phyloP scores from a whole-genome alignment of 805 yeast genomes.

The Sungouiozyma intestinalis region DNA sequence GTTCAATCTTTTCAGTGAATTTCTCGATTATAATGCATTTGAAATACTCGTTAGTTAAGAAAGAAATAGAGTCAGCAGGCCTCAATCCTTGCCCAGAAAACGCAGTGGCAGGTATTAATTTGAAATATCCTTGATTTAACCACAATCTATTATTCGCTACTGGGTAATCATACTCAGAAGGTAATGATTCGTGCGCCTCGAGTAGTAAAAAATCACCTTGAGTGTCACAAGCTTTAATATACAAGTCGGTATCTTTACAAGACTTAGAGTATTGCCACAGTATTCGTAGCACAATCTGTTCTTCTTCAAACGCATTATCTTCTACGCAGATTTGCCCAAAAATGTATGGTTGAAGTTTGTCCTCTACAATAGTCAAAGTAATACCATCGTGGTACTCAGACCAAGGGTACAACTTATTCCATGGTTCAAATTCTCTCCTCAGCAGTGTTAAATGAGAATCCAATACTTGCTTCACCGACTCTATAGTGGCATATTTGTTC shows the following conservation, averaged over 20 bases:
- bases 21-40: slow-evolving; percentile 23
- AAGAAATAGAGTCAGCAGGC: slow-evolving; percentile 33
- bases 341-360: slow-evolving; percentile 13
- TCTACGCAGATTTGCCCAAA: slow-evolving; percentile 29
- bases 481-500: slow-evolving; percentile 11
- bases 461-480: not conserved
- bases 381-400: slow-evolving; percentile 20
- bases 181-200: slow-evolving; percentile 38
- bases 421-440: slow-evolving; percentile 22
- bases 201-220: slow-evolving; percentile 48
- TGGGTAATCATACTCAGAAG: slow-evolving; percentile 36
- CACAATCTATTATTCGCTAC: slow-evolving; percentile 39
- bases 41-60: slow-evolving; percentile 31
- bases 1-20: slow-evolving; percentile 14
- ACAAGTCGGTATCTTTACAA: slow-evolving; percentile 26
- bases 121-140: slow-evolving; percentile 35
- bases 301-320: slow-evolving; percentile 37
- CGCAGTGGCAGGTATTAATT: slow-evolving; percentile 33
- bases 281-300: slow-evolving; percentile 34
- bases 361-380: slow-evolving; percentile 10
- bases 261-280: slow-evolving; percentile 30
- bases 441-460: slow-evolving; percentile 1
- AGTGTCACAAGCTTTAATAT: slow-evolving; percentile 38
- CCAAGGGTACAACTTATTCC: slow-evolving; percentile 37
- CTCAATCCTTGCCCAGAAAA: slow-evolving; percentile 28